Percentiles rank a stretch among this genome's conserved stretches.
Evolutionary conservation across 352 stramenopile genomes (phyloP).

Genomic region (Pythium insidiosum): DNA sequence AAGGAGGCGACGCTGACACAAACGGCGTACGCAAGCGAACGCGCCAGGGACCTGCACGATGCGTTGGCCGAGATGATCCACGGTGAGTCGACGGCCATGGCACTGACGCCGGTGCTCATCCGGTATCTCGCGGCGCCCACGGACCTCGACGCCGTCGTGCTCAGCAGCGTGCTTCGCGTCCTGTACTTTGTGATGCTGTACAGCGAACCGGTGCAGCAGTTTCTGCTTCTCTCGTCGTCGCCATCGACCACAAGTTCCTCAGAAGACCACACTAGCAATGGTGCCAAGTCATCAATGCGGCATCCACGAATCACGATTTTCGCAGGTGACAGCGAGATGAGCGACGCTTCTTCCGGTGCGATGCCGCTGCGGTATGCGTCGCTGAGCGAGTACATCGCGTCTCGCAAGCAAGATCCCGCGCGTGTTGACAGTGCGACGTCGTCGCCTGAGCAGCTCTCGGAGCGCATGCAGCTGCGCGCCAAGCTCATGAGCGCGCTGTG

Average conservation of each 20-base stretch:
- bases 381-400: conserved; percentile 14
- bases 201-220: conserved; percentile 21
- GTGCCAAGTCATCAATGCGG: conserved; percentile 1
- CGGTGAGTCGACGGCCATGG: conserved; percentile 7
- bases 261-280: not conserved
- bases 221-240: conserved; percentile 14
- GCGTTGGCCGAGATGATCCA: conserved; percentile 17
- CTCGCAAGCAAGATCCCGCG: conserved; percentile 8
- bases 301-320: conserved; percentile 18
- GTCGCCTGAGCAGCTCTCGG: conserved; percentile 11
- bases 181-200: conserved; percentile 15
- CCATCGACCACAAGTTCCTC: conserved; percentile 1
- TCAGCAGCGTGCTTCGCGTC: conserved; percentile 17
- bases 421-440: not conserved
- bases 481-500: conserved; percentile 22
- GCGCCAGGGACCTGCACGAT: conserved; percentile 21
- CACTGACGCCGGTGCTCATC: conserved; percentile 15
- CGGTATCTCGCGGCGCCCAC: conserved; percentile 14
- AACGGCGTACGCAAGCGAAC: conserved; percentile 17
- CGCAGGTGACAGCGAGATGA: no score
- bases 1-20: conserved; percentile 19
- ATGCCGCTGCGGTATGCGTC: conserved; percentile 16
- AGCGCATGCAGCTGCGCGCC: conserved; percentile 14
- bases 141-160: conserved; percentile 13
- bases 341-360: no score